Evolutionary conservation across 257 asterid species (phyloP).

Genomic region (Solanum pennellii): DNA sequence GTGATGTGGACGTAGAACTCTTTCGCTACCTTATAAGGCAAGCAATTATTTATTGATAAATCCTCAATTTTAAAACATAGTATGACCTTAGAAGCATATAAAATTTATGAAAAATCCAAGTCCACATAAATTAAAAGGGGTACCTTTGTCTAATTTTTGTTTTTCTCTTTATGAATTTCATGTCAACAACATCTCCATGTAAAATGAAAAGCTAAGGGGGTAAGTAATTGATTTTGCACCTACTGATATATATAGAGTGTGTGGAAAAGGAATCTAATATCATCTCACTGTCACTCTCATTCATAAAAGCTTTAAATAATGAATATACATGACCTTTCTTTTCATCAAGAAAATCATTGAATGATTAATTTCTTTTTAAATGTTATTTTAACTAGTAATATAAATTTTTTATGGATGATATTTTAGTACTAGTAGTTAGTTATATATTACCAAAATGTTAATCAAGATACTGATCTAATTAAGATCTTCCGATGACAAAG

Average conservation of each 20-base stretch:
- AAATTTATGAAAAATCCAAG: background rate
- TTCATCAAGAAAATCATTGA: background rate
- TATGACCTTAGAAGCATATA: background rate
- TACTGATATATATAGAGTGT: background rate
- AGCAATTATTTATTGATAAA: no score
- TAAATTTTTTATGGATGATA: background rate
- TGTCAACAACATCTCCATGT: background rate
- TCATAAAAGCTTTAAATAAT: background rate
- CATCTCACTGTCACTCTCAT: background rate
- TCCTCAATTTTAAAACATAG: no score
- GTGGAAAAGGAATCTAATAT: background rate
- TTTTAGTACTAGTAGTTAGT: background rate
- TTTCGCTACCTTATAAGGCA: no score
- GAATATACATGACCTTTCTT: background rate
- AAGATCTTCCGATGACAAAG: background rate
- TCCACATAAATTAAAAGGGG: background rate
- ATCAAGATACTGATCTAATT: background rate
- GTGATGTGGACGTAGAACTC: rapidly evolving
- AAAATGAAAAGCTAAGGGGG: background rate
- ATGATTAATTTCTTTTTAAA: background rate
- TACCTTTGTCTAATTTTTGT: background rate
- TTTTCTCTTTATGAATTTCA: background rate
- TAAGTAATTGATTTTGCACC: background rate
- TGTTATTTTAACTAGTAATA: background rate
- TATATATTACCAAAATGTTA: background rate